Evolutionary conservation across 2,329 filamentous ascomycete species (phyloP).

Genomic region (Diaporthe australafricana): DNA sequence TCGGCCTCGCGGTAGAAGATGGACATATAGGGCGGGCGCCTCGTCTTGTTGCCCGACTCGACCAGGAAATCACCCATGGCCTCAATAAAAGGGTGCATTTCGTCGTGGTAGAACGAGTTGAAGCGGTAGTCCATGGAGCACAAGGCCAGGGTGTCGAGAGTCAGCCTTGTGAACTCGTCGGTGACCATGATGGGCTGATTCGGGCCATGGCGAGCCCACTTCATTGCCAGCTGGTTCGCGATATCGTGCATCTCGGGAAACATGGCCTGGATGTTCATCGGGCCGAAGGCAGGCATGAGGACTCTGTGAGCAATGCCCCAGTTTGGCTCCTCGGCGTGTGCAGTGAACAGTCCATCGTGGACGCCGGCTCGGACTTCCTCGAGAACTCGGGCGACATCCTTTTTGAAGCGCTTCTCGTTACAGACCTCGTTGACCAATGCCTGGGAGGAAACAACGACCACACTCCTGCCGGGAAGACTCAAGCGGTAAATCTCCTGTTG

Average conservation of each 20-base stretch:
- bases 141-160: slow-evolving; percentile 78
- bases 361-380: slow-evolving; percentile 68
- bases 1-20: slow-evolving; percentile 62
- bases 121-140: slow-evolving; percentile 80
- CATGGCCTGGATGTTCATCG: slow-evolving; percentile 75
- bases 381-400: slow-evolving; percentile 62
- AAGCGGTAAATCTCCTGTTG: slow-evolving; percentile 38
- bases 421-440: slow-evolving; percentile 69
- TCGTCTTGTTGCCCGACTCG: slow-evolving; percentile 64
- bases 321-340: slow-evolving; percentile 59
- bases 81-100: slow-evolving; percentile 76
- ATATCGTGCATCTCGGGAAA: slow-evolving; percentile 78
- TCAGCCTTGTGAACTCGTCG: slow-evolving; percentile 78
- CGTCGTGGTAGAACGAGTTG: slow-evolving; percentile 78
- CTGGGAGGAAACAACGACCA: slow-evolving; percentile 32
- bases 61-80: slow-evolving; percentile 74
- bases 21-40: slow-evolving; percentile 58
- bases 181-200: slow-evolving; percentile 67
- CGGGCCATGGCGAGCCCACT: slow-evolving; percentile 74
- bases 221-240: slow-evolving; percentile 72
- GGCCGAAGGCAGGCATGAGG: slow-evolving; percentile 77
- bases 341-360: slow-evolving; percentile 73
- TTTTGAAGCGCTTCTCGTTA: slow-evolving; percentile 72
- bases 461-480: slow-evolving; percentile 34
- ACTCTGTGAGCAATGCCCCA: slow-evolving; percentile 77